phyloP scores from a whole-genome alignment of 495 filamentous ascomycete species.

The Rhypophila decipiens region DNA sequence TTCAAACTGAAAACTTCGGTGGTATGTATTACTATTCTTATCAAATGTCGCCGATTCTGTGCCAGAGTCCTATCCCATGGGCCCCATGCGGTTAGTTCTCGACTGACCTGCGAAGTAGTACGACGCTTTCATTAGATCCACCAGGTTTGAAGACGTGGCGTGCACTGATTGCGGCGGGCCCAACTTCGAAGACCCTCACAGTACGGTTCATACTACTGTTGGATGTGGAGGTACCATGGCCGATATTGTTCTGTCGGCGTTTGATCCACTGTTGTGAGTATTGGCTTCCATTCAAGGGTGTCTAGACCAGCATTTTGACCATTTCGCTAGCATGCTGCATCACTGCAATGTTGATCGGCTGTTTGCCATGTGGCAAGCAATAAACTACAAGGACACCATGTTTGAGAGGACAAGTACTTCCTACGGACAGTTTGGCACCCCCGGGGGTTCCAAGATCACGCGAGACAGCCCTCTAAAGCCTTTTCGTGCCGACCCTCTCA shows the following conservation, averaged over 20 bases:
- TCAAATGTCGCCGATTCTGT: not conserved
- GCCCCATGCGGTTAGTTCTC: too few relatives aligned
- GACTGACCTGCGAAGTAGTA: too few relatives aligned
- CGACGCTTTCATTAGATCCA: conserved; percentile 25
- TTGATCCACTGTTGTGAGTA: conserved; percentile 35
- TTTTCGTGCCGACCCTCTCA: conserved; percentile 28
- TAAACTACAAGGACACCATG: conserved; percentile 24
- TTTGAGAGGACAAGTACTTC: conserved; percentile 15
- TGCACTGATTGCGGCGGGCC: conserved; percentile 16
- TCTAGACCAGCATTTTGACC: not conserved
- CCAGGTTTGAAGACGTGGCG: conserved; percentile 29
- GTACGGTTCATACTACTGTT: conserved; percentile 24
- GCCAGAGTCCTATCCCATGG: too few relatives aligned
- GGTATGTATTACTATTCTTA: too few relatives aligned
- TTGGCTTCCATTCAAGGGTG: not conserved
- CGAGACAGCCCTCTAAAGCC: conserved; percentile 39
- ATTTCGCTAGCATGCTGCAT: conserved; percentile 30
- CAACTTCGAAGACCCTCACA: conserved; percentile 33
- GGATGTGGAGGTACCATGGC: conserved; percentile 26
- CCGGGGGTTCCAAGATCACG: conserved; percentile 21
- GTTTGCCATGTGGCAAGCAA: conserved; percentile 36
- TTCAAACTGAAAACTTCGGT: too few relatives aligned
- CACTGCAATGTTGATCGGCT: conserved; percentile 45
- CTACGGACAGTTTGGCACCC: conserved; percentile 26
- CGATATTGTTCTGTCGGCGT: conserved; percentile 24